phyloP scores from a whole-genome alignment of 169 alveolate genomes.

The Plasmodium coatneyi region DNA sequence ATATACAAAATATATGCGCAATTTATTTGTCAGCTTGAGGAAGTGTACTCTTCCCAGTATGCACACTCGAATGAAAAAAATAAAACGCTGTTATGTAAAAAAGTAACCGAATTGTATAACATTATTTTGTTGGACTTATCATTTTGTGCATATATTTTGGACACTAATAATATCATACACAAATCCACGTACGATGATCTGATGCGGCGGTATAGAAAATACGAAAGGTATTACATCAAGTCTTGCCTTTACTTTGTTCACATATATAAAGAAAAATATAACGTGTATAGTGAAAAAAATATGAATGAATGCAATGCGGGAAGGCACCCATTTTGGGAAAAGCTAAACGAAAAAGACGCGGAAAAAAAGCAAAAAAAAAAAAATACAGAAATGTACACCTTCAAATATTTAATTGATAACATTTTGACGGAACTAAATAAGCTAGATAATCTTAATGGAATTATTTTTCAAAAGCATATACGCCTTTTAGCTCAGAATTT shows the following conservation, averaged over 20 bases:
- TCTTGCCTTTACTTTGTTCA: slow-evolving; percentile 53
- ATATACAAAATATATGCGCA: slow-evolving; percentile 18
- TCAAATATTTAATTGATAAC: slow-evolving; percentile 37
- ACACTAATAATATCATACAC: slow-evolving; percentile 41
- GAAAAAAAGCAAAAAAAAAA: slow-evolving; percentile 1
- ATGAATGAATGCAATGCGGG: slow-evolving; percentile 6
- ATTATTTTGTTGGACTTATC: slow-evolving; percentile 54
- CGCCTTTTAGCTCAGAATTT: slow-evolving; percentile 22
- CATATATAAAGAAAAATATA: slow-evolving; percentile 60
- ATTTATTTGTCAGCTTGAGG: slow-evolving; percentile 1
- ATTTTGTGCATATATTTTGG: slow-evolving; percentile 51
- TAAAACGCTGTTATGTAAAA: slow-evolving; percentile 44
- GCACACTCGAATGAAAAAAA: neutral
- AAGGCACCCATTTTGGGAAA: slow-evolving; percentile 2
- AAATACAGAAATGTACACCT: neutral
- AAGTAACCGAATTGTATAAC: slow-evolving; percentile 63
- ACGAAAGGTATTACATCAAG: slow-evolving; percentile 43
- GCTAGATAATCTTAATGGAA: slow-evolving; percentile 57
- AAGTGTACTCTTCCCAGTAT: neutral
- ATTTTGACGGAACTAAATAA: slow-evolving; percentile 58
- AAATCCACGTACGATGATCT: slow-evolving; percentile 59
- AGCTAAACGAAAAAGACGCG: slow-evolving; percentile 6
- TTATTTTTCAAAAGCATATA: slow-evolving; percentile 70
- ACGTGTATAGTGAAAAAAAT: slow-evolving; percentile 48
- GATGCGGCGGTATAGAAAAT: slow-evolving; percentile 19